phyloP scores from a whole-genome alignment of 805 yeast species.

The Wickerhamomyces pijperi region DNA sequence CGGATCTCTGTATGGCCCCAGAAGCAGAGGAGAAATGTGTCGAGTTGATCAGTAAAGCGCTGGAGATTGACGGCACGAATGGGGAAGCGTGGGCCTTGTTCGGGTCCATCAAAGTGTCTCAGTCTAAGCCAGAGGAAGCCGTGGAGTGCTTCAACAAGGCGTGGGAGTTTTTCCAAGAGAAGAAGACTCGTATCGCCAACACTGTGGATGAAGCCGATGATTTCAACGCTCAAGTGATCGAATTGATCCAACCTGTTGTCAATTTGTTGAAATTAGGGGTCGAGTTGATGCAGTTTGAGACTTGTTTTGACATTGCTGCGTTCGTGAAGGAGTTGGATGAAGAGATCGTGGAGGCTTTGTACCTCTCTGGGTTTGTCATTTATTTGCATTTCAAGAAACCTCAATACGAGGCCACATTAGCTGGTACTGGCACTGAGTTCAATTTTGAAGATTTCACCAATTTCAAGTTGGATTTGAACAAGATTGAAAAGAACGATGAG shows the following conservation, averaged over 20 bases:
- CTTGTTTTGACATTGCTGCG: conserved; percentile 53
- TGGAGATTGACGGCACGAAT: conserved; percentile 39
- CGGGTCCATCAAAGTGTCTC: conserved; percentile 84
- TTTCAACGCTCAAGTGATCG: conserved; percentile 42
- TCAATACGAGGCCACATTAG: conserved; percentile 8
- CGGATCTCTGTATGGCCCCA: conserved; percentile 90
- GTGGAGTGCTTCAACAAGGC: conserved; percentile 50
- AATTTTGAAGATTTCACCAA: conserved; percentile 16
- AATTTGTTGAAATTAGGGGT: conserved; percentile 65
- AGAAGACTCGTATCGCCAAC: conserved; percentile 35
- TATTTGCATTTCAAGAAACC: conserved; percentile 34
- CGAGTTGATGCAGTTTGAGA: conserved; percentile 65
- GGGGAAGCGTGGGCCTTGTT: conserved; percentile 77
- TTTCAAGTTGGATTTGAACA: conserved; percentile 5
- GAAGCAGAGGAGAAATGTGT: conserved; percentile 81
- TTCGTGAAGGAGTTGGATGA: conserved; percentile 73
- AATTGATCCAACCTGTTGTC: conserved; percentile 60
- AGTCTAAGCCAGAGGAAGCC: conserved; percentile 69
- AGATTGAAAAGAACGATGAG: conserved; percentile 7
- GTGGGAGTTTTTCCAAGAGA: conserved; percentile 56
- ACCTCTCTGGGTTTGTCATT: conserved; percentile 73
- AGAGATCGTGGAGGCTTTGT: conserved; percentile 68
- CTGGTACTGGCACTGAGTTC: conserved; percentile 3
- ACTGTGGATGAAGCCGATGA: conserved; percentile 29
- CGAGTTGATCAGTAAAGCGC: conserved; percentile 50